Evolutionary conservation across 306 rosid species (phyloP).

Genomic region (Sphenostylis stenocarpa): DNA sequence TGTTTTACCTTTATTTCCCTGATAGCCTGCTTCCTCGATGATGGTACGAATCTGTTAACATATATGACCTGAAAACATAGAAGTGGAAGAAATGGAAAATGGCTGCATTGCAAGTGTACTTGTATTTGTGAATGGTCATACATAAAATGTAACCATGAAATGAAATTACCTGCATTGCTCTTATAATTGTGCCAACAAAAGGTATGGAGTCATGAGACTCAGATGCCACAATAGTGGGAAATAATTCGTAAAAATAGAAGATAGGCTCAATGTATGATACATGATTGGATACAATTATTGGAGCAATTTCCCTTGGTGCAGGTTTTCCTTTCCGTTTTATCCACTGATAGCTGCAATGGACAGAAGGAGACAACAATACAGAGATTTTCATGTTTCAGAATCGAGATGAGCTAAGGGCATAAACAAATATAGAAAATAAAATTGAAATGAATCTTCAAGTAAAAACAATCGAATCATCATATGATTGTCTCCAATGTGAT

Average conservation of each 20-base stretch:
- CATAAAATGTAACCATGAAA: conserved; percentile 25
- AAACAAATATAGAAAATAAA: not conserved
- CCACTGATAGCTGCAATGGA: conserved; percentile 88
- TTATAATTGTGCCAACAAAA: conserved; percentile 89
- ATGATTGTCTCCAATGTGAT: not conserved
- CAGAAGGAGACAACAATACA: conserved; percentile 18
- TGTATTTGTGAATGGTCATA: conserved; percentile 6
- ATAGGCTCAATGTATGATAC: conserved; percentile 93
- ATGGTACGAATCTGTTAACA: conserved; percentile 74
- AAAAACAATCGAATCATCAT: conserved; percentile 2
- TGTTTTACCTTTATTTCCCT: conserved; percentile 92
- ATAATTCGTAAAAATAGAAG: conserved; percentile 91
- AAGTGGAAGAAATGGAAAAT: conserved; percentile 9
- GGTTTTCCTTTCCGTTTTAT: conserved; percentile 91
- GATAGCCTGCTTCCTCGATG: conserved; percentile 83
- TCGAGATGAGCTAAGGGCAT: not conserved
- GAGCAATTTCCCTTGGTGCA: conserved; percentile 84
- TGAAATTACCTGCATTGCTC: conserved; percentile 94
- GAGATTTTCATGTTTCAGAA: conserved; percentile 10
- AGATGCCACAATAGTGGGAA: conserved; percentile 90
- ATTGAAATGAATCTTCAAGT: not conserved
- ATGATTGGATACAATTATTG: conserved; percentile 92
- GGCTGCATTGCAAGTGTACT: not conserved
- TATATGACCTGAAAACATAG: conserved; percentile 75
- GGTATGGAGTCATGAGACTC: conserved; percentile 96